phyloP scores from a whole-genome alignment of 2,329 filamentous ascomycete species.

The Fusarium pseudoanthophilum region DNA sequence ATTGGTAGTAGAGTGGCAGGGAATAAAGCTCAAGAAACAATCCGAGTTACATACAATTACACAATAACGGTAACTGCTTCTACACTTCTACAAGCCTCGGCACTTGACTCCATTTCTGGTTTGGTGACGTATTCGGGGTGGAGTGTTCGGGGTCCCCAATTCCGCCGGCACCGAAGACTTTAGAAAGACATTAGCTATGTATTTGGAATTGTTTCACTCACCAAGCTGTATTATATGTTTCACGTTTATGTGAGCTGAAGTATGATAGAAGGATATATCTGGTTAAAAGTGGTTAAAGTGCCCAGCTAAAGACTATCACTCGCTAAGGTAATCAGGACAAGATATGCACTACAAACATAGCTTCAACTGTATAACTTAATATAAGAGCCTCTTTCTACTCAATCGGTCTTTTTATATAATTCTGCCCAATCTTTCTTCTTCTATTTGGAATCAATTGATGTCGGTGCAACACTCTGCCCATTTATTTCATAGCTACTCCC shows the following conservation, averaged over 20 bases:
- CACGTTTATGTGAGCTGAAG: not conserved
- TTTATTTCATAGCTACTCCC: conserved; percentile 9
- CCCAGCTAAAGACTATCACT: not conserved
- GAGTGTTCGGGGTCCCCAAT: conserved; percentile 32
- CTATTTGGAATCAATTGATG: conserved; percentile 21
- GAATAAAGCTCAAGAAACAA: not conserved
- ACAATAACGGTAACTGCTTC: conserved; percentile 5
- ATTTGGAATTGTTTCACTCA: conserved; percentile 23
- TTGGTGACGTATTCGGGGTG: conserved; percentile 37
- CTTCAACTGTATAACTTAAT: not conserved
- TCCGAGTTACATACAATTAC: not conserved
- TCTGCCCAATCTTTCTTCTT: not conserved
- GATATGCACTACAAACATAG: not conserved
- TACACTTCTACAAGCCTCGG: conserved; percentile 37
- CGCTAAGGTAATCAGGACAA: conserved; percentile 13
- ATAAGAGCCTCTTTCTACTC: not conserved
- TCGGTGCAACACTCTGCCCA: conserved; percentile 18
- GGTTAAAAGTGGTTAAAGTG: conserved; percentile 15
- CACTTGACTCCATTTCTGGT: conserved; percentile 34
- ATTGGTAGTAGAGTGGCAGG: not conserved
- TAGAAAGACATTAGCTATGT: not conserved
- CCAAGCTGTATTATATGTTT: not conserved
- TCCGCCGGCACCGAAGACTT: conserved; percentile 35
- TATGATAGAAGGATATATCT: not conserved
- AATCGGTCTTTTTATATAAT: conserved; percentile 16